A percentile compares a stretch with the other conserved stretches of the same genome.
phyloP scores from a whole-genome alignment of 1,284 basidiomycete species.

The Chondrostereum purpureum region DNA sequence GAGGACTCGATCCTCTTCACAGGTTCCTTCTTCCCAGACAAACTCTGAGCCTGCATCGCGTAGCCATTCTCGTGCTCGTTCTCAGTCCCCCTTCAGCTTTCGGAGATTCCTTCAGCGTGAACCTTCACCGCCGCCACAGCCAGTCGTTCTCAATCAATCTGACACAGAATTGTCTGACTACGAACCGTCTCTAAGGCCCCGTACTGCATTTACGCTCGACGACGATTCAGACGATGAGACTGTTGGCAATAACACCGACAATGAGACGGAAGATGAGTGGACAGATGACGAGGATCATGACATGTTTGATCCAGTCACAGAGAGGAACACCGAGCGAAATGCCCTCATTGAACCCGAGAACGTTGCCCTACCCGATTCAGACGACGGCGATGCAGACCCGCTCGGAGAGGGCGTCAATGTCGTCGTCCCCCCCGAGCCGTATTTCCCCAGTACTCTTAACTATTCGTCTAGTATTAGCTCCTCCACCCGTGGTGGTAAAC shows the following conservation, averaged over 20 bases:
- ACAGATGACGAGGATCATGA: constrained; percentile 54
- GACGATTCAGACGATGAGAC: constrained; percentile 52
- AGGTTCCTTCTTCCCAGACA: constrained; percentile 22
- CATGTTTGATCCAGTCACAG: constrained; percentile 68
- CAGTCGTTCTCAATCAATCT: constrained; percentile 63
- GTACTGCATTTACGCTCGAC: constrained; percentile 48
- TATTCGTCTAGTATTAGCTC: constrained; percentile 18
- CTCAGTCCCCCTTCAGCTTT: constrained; percentile 65
- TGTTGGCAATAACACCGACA: constrained; percentile 37
- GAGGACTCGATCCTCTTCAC: constrained; percentile 48
- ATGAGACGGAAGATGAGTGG: constrained; percentile 42
- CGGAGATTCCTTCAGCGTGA: constrained; percentile 58
- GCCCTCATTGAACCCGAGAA: constrained; percentile 46
- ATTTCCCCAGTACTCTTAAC: constrained; percentile 70
- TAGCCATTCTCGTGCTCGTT: constrained; percentile 51
- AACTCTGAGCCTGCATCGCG: constrained; percentile 23
- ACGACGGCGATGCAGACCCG: constrained; percentile 63
- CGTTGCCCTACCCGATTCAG: constrained; percentile 30
- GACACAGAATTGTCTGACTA: constrained; percentile 55
- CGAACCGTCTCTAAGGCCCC: constrained; percentile 36
- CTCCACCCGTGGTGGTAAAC: constrained; percentile 28
- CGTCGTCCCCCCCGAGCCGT: constrained; percentile 73
- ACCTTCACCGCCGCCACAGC: constrained; percentile 62
- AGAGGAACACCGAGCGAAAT: constrained; percentile 63
- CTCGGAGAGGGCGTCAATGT: constrained; percentile 88